These are phyloP conservation scores for Penicillium robsamsonii DNA, from an alignment of 495 filamentous ascomycete species.

Conservation along the genomic window DNA sequence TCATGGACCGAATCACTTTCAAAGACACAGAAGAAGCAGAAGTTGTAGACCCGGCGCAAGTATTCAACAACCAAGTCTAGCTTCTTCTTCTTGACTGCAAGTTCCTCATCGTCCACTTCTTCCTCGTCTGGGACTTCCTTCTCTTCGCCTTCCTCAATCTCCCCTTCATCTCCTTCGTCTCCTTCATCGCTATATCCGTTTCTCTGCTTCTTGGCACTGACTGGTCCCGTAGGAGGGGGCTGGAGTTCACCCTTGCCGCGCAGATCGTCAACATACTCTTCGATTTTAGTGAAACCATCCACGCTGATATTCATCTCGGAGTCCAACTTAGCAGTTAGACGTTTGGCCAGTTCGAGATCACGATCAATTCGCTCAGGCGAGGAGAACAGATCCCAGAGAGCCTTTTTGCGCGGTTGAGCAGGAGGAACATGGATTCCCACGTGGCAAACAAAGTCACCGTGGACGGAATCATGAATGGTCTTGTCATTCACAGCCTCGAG, in stretches of 20 bases:
- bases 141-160: slow-evolving; percentile 68
- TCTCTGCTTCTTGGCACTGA: slow-evolving; percentile 59
- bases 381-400: slow-evolving; percentile 94
- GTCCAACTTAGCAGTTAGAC: slow-evolving; percentile 77
- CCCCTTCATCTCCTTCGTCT: slow-evolving; percentile 69
- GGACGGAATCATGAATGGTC: slow-evolving; percentile 86
- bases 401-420: slow-evolving; percentile 85
- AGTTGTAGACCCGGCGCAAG: slow-evolving; percentile 91
- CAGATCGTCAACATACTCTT: slow-evolving; percentile 80
- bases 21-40: slow-evolving; percentile 99
- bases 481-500: slow-evolving; percentile 93
- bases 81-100: slow-evolving; percentile 92
- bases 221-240: slow-evolving; percentile 57
- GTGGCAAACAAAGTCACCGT: slow-evolving; percentile 95
- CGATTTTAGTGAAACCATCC: slow-evolving; percentile 74
- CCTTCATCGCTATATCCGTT: slow-evolving; percentile 61
- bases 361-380: slow-evolving; percentile 83
- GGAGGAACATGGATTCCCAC: slow-evolving; percentile 94
- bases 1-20: slow-evolving; percentile 97
- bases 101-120: slow-evolving; percentile 82
- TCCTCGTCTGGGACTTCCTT: slow-evolving; percentile 77
- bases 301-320: slow-evolving; percentile 64
- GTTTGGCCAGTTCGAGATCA: slow-evolving; percentile 74
- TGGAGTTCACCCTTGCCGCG: slow-evolving; percentile 71
- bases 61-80: slow-evolving; percentile 96